Conservation (phyloP, 495 filamentous ascomycete species). For the Xylaria longipes region DNA sequence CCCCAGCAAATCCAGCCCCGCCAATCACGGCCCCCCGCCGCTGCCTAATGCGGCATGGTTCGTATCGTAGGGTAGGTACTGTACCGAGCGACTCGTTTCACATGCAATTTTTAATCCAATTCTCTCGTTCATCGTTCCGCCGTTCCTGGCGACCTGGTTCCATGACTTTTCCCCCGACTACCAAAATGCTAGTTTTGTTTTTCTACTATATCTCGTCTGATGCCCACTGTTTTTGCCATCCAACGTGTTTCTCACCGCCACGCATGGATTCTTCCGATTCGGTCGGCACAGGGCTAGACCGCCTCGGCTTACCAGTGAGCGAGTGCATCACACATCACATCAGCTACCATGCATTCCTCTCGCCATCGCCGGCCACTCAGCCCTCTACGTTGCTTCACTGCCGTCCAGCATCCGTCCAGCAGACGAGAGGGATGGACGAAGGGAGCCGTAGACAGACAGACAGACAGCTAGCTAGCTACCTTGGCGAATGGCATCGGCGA, state of each 20-base stretch:
- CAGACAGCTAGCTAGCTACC: not conserved
- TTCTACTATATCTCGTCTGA: not conserved
- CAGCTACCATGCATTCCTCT: not conserved
- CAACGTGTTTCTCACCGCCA: constrained; percentile 1
- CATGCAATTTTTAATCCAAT: constrained; percentile 3
- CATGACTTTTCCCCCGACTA: not conserved
- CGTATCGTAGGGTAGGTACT: not conserved
- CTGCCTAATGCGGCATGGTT: not conserved
- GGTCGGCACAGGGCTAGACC: not conserved
- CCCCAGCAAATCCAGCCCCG: not conserved
- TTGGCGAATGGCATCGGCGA: not conserved
- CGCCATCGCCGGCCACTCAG: not conserved
- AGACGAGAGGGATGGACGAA: not conserved
- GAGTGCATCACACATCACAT: not conserved
- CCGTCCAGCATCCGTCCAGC: not conserved
- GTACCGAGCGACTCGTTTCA: not conserved
- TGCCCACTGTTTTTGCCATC: not conserved
- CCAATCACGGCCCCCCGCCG: constrained; percentile 1
- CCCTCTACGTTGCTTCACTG: not conserved
- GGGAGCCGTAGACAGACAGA: not conserved
- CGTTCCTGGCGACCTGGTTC: not conserved
- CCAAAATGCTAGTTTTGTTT: not conserved
- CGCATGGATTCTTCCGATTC: not conserved
- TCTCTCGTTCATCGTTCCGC: too few relatives aligned
- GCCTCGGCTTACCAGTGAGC: constrained; percentile 1